A percentile compares a stretch with the other conserved stretches of the same genome.
Conservation (phyloP, 345 rosid species). For the Toxicodendron radicans region DNA sequence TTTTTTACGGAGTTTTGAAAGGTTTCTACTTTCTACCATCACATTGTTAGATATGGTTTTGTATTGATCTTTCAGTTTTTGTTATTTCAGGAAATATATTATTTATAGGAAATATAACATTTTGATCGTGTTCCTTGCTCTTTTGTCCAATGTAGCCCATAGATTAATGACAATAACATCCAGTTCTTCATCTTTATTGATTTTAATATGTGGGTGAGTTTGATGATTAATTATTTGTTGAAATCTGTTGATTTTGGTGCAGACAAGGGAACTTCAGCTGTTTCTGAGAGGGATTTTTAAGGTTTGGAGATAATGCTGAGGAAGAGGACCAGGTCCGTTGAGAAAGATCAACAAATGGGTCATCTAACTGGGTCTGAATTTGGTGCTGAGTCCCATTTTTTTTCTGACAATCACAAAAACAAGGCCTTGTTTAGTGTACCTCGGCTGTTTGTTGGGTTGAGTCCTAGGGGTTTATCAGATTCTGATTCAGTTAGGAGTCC, state of each 20-base stretch:
- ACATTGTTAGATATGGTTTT: neutral
- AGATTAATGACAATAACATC: neutral
- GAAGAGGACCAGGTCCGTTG: constrained; percentile 49
- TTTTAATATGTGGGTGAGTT: neutral
- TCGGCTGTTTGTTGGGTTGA: constrained; percentile 65
- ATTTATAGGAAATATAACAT: too few relatives aligned
- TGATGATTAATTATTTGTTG: neutral
- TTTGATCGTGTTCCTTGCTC: neutral
- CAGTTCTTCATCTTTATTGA: neutral
- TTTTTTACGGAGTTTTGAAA: neutral
- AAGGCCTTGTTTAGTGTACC: constrained; percentile 51
- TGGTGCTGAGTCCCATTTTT: constrained; percentile 34
- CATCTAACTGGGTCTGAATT: constrained; percentile 41
- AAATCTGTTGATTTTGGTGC: constrained; percentile 17
- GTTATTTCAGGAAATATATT: too few relatives aligned
- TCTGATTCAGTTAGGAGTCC: constrained; percentile 85
- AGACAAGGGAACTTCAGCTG: constrained; percentile 20
- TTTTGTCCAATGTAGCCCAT: neutral
- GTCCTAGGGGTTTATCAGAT: constrained; percentile 59
- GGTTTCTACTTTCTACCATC: neutral
- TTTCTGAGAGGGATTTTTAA: constrained; percentile 14
- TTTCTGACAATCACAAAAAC: constrained; percentile 33
- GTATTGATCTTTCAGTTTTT: neutral
- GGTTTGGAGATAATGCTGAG: constrained; percentile 37
- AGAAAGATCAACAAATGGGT: constrained; percentile 57